Conservation (phyloP, 2,329 filamentous ascomycete genomes). For the Aspergillus arachidicola region DNA sequence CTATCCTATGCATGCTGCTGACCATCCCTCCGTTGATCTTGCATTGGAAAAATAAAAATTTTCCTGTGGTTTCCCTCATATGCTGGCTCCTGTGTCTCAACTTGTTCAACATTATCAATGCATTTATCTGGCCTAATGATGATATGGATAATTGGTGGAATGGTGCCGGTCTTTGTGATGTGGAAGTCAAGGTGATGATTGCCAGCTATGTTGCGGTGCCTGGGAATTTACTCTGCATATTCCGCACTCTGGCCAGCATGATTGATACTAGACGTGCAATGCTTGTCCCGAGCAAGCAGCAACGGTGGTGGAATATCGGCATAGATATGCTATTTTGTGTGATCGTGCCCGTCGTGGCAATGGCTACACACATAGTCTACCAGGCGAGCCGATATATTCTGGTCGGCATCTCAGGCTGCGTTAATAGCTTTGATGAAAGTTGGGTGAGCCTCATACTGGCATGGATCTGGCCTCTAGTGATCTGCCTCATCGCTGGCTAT, state of each 20-base stretch:
- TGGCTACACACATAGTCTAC: conserved; percentile 61
- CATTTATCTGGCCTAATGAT: conserved; percentile 66
- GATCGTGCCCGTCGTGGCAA: conserved; percentile 56
- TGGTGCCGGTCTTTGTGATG: conserved; percentile 64
- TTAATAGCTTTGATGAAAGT: conserved; percentile 55
- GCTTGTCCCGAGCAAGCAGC: conserved; percentile 52
- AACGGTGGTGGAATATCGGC: conserved; percentile 49
- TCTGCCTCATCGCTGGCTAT: conserved; percentile 56
- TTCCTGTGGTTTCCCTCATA: conserved; percentile 60
- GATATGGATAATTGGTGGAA: conserved; percentile 58
- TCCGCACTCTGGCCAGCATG: conserved; percentile 61
- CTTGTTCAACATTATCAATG: conserved; percentile 62
- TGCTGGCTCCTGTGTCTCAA: conserved; percentile 60
- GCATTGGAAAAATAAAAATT: conserved; percentile 63
- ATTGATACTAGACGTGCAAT: conserved; percentile 61
- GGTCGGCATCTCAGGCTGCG: conserved; percentile 62
- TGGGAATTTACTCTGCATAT: conserved; percentile 59
- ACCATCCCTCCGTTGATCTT: conserved; percentile 61
- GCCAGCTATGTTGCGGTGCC: conserved; percentile 56
- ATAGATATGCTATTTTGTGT: conserved; percentile 61
- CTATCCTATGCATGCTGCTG: conserved; percentile 54
- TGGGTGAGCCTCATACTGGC: conserved; percentile 61
- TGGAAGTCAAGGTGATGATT: conserved; percentile 62
- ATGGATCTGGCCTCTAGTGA: conserved; percentile 59
- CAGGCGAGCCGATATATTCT: conserved; percentile 63